These are phyloP conservation scores for Podila minutissima DNA, from an alignment of 192 early-diverging fungal species.

Conservation along the genomic window DNA sequence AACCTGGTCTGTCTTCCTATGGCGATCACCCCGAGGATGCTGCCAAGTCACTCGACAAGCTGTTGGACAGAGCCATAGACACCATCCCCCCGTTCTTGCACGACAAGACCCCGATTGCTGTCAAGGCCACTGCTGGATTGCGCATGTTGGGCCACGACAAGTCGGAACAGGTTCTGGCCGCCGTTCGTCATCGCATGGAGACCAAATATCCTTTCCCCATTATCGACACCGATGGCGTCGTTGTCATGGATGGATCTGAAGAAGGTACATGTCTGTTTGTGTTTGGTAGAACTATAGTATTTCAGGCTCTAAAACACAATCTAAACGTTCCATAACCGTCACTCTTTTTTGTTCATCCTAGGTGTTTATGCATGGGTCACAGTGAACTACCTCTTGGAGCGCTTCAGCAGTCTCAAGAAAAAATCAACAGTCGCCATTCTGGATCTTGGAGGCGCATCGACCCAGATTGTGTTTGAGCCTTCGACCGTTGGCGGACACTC, in stretches of 20 bases:
- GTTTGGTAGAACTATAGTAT: background rate
- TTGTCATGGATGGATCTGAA: conserved; percentile 95
- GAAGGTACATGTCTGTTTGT: conserved; percentile 71
- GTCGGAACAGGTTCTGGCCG: conserved; percentile 78
- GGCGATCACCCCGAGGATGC: conserved; percentile 76
- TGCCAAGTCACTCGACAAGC: conserved; percentile 80
- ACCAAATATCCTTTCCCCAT: conserved; percentile 86
- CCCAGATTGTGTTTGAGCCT: conserved; percentile 98
- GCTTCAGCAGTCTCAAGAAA: conserved; percentile 64
- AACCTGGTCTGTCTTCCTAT: conserved; percentile 87
- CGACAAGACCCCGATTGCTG: conserved; percentile 87
- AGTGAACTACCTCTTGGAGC: conserved; percentile 88
- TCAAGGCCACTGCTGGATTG: conserved; percentile 97
- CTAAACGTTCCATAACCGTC: background rate
- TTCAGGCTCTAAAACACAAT: background rate
- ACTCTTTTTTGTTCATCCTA: conserved; percentile 20
- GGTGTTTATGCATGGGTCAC: conserved; percentile 99
- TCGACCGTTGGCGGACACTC: conserved; percentile 49
- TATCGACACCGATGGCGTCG: conserved; percentile 75
- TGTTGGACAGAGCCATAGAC: conserved; percentile 80
- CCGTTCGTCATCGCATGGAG: conserved; percentile 73
- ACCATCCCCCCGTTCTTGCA: conserved; percentile 76
- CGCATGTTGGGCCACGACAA: conserved; percentile 78
- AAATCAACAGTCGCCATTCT: conserved; percentile 85
- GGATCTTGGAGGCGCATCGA: conserved; percentile 97